A percentile compares a stretch with the other conserved stretches of the same genome.
phyloP scores from a whole-genome alignment of 805 yeast genomes.

The Candida adriatica region DNA sequence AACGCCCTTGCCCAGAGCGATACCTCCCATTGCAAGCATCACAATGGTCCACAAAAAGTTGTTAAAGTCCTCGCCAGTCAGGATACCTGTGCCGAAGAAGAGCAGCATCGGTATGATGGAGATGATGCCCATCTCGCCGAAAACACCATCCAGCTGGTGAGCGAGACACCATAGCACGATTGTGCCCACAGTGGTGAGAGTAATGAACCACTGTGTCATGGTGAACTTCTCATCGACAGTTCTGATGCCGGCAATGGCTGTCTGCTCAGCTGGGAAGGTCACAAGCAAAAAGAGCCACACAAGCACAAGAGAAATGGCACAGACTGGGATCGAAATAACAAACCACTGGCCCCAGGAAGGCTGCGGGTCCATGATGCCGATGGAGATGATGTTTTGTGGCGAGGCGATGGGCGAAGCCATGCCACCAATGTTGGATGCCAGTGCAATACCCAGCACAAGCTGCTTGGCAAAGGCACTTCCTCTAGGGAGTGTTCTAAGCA shows the following conservation, averaged over 20 bases:
- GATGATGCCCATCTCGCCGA: slow-evolving; percentile 97
- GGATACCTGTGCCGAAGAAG: slow-evolving; percentile 86
- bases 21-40: slow-evolving; percentile 95
- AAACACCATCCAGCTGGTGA: slow-evolving; percentile 57
- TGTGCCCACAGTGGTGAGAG: slow-evolving; percentile 59
- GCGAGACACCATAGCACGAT: slow-evolving; percentile 88
- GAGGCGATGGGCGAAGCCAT: slow-evolving; percentile 97
- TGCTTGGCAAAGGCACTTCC: slow-evolving; percentile 76
- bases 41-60: slow-evolving; percentile 97
- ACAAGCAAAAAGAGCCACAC: slow-evolving; percentile 70
- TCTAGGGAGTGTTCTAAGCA: slow-evolving; percentile 75
- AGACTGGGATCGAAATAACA: slow-evolving; percentile 76
- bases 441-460: slow-evolving; percentile 82
- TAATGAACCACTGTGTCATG: slow-evolving; percentile 67
- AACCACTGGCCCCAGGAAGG: slow-evolving; percentile 95
- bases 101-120: slow-evolving; percentile 85
- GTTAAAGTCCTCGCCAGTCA: slow-evolving; percentile 87
- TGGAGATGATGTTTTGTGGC: slow-evolving; percentile 90
- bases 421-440: slow-evolving; percentile 92
- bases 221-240: slow-evolving; percentile 61
- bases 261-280: slow-evolving; percentile 50
- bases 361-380: slow-evolving; percentile 79
- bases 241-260: slow-evolving; percentile 41
- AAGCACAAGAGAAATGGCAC: slow-evolving; percentile 50
- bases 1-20: slow-evolving; percentile 92